Base-by-base conservation (phyloP, 1,284 basidiomycete species). In the Kwoniella shivajii region DNA sequence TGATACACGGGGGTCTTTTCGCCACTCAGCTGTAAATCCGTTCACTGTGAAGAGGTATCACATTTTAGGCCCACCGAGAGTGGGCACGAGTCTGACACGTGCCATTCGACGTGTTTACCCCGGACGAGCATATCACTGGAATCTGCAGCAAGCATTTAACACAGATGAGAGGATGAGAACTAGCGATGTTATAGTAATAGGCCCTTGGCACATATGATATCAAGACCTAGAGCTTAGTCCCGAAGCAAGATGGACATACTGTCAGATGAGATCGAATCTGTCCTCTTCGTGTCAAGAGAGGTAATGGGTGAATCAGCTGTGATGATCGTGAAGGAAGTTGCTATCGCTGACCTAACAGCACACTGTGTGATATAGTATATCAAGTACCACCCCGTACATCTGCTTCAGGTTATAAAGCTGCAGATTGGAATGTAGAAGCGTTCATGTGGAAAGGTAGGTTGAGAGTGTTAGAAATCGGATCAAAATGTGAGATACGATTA, bases 231-330 rank as follows among this genome's bases (percentile, higher is more conserved):
- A 9, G 42, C 20, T 14, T 36, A 5, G 4, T 22, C 46, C 34
- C 39, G 27, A 22, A 38, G 6, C 54, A 61, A n/a, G 6, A 74
- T 73, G 68, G 68, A 75, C 62, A 45, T 27, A 29, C 59, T 73
- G 2, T 64, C 69, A 29, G 78, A 79, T 53, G 73, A 77, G 58
- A 79, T 79, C 47, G 75, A 78, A 57, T 73, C 73, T 7, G 70
- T 78, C 45, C 70, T 79, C 33, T 79, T 76, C 63, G 65, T 79
- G 31, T 74, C 74, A 1, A 60, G 77, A 34, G 75, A 78, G 61
- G 78, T 78, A 43, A 77, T 79, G 68, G 78, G 78, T 78, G 44
- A 50, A 74, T n/a, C n/a, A n/a, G n/a, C n/a, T n/a, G n/a, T n/a
- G n/a, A n/a, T n/a, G n/a, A n/a, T n/a, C n/a, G n/a, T n/a, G n/a